A percentile compares a stretch with the other conserved stretches of the same genome.
Evolutionary conservation across 768 basidiomycete genomes (phyloP).

Genomic region (Boletus pseudo-olivaceus): DNA sequence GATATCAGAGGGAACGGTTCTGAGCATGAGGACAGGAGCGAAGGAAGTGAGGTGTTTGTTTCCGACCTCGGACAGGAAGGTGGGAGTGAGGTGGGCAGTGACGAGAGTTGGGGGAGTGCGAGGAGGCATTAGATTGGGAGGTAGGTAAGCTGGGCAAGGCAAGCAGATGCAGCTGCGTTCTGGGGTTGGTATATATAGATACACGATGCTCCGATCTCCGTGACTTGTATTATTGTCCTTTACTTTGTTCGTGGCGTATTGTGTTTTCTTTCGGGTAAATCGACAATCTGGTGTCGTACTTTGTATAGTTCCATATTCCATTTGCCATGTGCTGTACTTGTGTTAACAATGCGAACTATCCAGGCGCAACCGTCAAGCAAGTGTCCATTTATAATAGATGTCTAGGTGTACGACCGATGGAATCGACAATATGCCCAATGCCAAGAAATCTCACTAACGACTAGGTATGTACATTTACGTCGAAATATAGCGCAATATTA

Average conservation of each 20-base stretch:
- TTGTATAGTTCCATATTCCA: background rate
- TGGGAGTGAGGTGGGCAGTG: constrained; percentile 21
- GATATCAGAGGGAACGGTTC: background rate
- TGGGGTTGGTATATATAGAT: background rate
- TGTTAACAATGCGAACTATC: background rate
- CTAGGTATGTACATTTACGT: background rate
- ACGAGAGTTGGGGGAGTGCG: constrained; percentile 27
- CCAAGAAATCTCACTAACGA: background rate
- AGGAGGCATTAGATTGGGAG: constrained; percentile 9
- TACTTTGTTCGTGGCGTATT: background rate
- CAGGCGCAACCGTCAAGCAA: background rate
- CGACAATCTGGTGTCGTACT: background rate
- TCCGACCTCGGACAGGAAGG: constrained; percentile 9
- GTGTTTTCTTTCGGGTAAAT: background rate
- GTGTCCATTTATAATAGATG: background rate
- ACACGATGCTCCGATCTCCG: background rate
- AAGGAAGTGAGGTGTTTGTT: constrained; percentile 20
- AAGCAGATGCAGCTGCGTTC: background rate
- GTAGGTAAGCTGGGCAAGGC: background rate
- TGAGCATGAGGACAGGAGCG: constrained; percentile 10
- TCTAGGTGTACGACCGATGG: too few relatives aligned
- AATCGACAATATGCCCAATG: background rate
- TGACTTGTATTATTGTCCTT: background rate
- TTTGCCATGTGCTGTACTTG: background rate
- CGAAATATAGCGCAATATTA: background rate